Evolutionary conservation across 106 monocot genomes (phyloP).

Genomic region (Posidonia australis): DNA sequence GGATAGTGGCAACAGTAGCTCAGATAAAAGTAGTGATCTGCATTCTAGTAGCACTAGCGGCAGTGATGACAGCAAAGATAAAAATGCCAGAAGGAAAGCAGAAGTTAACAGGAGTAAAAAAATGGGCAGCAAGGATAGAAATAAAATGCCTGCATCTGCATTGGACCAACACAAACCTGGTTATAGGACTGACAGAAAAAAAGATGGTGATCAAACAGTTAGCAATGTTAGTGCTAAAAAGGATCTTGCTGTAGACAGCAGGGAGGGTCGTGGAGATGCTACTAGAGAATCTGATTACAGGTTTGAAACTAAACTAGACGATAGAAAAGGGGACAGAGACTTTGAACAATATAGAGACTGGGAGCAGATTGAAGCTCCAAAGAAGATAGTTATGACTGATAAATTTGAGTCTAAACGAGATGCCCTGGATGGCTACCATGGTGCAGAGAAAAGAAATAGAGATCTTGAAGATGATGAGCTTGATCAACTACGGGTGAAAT

Average conservation of each 20-base stretch:
- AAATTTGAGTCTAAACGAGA: constrained; percentile 6
- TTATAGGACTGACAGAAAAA: neutral
- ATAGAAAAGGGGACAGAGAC: neutral
- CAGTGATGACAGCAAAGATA: constrained; percentile 7
- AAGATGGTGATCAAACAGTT: no score
- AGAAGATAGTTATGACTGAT: neutral
- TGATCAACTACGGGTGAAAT: neutral
- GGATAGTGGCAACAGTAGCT: constrained; percentile 14
- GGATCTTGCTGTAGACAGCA: neutral
- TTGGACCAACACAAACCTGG: neutral
- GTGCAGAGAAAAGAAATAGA: constrained; percentile 12
- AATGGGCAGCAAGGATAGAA: neutral
- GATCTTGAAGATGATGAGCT: neutral
- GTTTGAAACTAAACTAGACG: neutral
- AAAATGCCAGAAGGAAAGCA: constrained; percentile 1
- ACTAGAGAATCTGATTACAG: neutral
- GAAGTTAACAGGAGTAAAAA: constrained; percentile 8
- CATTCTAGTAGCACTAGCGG: constrained; percentile 8
- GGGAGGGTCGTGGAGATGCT: neutral
- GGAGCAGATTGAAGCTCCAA: neutral
- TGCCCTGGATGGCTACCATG: neutral
- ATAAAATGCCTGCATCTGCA: neutral
- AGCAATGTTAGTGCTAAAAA: neutral
- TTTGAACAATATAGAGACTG: neutral
- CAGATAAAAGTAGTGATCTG: constrained; percentile 10